These are phyloP conservation scores for Neolentinus lepideus DNA, from an alignment of 1,284 basidiomycete species.

Conservation along the genomic window DNA sequence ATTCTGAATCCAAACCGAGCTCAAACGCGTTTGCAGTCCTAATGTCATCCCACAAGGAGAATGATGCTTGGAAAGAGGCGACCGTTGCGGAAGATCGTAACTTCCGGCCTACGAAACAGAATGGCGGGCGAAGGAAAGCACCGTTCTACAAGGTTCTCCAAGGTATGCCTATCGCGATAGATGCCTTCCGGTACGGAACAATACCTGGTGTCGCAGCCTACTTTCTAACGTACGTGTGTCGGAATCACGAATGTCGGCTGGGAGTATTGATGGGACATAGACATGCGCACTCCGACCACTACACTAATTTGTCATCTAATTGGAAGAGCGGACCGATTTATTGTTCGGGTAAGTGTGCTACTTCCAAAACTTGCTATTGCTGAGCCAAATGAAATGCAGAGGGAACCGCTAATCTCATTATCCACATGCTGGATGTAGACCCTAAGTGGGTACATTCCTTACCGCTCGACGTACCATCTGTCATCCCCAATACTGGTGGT, in stretches of 20 bases:
- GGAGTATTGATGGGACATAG: slow-evolving; percentile 29
- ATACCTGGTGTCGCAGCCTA: slow-evolving; percentile 87
- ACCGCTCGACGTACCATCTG: slow-evolving; percentile 70
- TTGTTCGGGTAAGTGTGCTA: slow-evolving; percentile 54
- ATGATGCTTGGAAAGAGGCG: slow-evolving; percentile 80
- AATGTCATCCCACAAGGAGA: slow-evolving; percentile 79
- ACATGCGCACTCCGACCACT: slow-evolving; percentile 93
- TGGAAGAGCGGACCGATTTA: slow-evolving; percentile 95
- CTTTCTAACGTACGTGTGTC: slow-evolving; percentile 68
- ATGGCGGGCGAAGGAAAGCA: slow-evolving; percentile 64
- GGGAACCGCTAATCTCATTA: slow-evolving; percentile 86
- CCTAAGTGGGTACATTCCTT: slow-evolving; percentile 82
- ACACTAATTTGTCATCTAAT: slow-evolving; percentile 80
- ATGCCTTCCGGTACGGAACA: slow-evolving; percentile 90
- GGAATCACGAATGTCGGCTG: neutral
- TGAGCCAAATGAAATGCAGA: slow-evolving; percentile 21
- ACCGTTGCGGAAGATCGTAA: slow-evolving; percentile 42
- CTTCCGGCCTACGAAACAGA: slow-evolving; percentile 38
- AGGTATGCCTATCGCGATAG: slow-evolving; percentile 96
- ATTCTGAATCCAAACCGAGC: neutral
- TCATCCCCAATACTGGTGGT: slow-evolving; percentile 79
- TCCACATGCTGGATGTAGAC: slow-evolving; percentile 85
- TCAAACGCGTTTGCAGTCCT: slow-evolving; percentile 65
- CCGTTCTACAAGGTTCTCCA: slow-evolving; percentile 96
- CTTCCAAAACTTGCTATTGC: neutral